These are phyloP conservation scores for Suhomyces bokatorum DNA, from an alignment of 1,139 yeast genomes.

Conservation along the genomic window DNA sequence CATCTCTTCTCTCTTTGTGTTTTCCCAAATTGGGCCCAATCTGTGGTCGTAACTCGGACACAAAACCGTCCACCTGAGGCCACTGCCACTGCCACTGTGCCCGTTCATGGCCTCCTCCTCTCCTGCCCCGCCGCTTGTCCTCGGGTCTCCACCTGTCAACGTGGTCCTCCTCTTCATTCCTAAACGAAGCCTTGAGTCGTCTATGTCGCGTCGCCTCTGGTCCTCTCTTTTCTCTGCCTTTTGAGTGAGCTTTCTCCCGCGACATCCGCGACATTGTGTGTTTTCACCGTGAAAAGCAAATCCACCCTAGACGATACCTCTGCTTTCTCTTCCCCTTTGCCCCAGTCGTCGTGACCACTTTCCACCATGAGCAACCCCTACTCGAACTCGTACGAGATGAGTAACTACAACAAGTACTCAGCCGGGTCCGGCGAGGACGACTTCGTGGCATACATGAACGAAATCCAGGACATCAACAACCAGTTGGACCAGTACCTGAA, in stretches of 20 bases:
- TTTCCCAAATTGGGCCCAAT: too few species aligned
- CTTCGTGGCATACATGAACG: conserved; percentile 77
- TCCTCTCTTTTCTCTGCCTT: background rate
- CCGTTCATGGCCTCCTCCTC: background rate
- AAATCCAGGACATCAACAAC: conserved; percentile 78
- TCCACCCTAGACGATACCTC: background rate
- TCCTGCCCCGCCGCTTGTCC: background rate
- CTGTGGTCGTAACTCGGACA: background rate
- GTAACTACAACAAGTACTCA: conserved; percentile 31
- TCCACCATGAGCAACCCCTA: conserved; percentile 28
- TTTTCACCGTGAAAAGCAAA: conserved; percentile 15
- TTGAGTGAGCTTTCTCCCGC: too few species aligned
- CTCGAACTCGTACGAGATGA: conserved; percentile 37
- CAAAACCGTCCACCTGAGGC: background rate
- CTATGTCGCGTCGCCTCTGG: too few species aligned
- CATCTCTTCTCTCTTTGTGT: background rate
- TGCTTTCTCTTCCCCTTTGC: background rate
- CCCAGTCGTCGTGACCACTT: background rate
- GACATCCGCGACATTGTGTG: conserved; percentile 10
- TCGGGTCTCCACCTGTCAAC: background rate
- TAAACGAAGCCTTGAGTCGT: too few species aligned
- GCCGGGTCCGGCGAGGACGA: conserved; percentile 44
- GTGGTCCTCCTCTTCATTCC: too few species aligned
- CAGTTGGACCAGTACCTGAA: conserved; percentile 79
- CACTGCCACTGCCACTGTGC: background rate